Evolutionary conservation across 352 stramenopile species (phyloP).

Genomic region (Thraustochytrium sp.): DNA sequence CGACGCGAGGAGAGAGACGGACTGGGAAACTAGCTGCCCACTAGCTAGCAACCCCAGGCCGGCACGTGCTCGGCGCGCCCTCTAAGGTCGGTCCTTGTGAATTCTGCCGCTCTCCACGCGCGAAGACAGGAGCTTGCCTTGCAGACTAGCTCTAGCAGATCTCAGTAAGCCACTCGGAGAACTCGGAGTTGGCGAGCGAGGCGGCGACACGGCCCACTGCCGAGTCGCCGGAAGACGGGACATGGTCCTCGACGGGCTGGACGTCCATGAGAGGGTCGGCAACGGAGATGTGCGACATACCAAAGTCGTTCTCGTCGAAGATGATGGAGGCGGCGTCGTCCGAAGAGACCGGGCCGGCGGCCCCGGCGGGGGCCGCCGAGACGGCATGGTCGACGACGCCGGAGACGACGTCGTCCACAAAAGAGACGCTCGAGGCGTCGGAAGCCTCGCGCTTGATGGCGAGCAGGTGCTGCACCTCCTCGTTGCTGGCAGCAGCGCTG

Average conservation of each 20-base stretch:
- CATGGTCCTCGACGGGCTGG: neutral
- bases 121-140: too few relatives aligned
- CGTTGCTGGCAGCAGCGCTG: slow-evolving; percentile 21
- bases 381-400: neutral
- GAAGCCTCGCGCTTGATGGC: neutral
- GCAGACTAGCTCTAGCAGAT: slow-evolving; percentile 17
- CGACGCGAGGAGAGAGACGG: too few relatives aligned
- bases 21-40: too few relatives aligned
- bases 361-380: neutral
- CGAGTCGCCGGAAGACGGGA: neutral
- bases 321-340: neutral
- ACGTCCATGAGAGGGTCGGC: slow-evolving; percentile 12
- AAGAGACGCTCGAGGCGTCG: neutral
- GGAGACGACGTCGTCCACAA: neutral
- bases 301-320: slow-evolving; percentile 27
- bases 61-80: too few relatives aligned
- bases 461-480: slow-evolving; percentile 8
- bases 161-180: slow-evolving; percentile 14
- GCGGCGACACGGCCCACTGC: neutral
- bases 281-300: slow-evolving; percentile 12
- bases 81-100: too few relatives aligned
- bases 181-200: neutral
- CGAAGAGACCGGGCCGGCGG: neutral
- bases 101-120: too few relatives aligned
- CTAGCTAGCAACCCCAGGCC: too few relatives aligned